Base-by-base conservation (phyloP, 257 asterid species). In the Eucommia ulmoides region DNA sequence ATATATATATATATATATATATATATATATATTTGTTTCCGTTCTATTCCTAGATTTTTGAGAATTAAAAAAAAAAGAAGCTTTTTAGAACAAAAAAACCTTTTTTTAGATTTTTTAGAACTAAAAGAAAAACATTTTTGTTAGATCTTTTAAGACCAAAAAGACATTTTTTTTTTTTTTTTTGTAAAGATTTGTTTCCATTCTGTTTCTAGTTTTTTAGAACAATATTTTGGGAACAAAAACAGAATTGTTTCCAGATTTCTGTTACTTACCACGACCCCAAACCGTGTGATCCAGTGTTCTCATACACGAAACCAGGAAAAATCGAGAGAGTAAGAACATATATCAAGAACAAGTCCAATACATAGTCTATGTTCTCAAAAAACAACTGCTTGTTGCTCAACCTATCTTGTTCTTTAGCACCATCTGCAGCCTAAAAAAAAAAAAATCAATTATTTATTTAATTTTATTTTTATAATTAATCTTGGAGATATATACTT, bases 281-380 rank as follows among this genome's bases (percentile, higher is more conserved):
- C 24, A 42, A 21, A 3, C 19, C 9, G 15, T 42, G 48, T 16
- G 6, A 6, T 42, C 48, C 48, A 42, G 52, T 55, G 52, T 55
- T 55, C 25, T 55, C 60, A 20, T 55, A 55, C 22, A 55, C 20
- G 14, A 55, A 55, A 8, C 60, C 52, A 24, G 60, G 52, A 19
- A 41, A 44, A 23, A 45, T 55, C 3, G 60, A 55, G 24, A 55
- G 15, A 18, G 60, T 44, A 7, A 55, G 42, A 20, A 42, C 42
- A 41, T 44, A 44, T 42, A 55, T 55, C 23, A 55, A 24, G 18
- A 22, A 55, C 21, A 55, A 42, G 38, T 55, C 60, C 51, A 55
- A 3, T 0, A 44, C 60, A 55, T 55, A 55, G 45, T 55, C 60
- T 20, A 55, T 23, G 52, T 55, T 55, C 52, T 55, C 24, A 9